Base-by-base conservation (phyloP, 1,284 basidiomycete genomes). In the Schizophyllum commune region DNA sequence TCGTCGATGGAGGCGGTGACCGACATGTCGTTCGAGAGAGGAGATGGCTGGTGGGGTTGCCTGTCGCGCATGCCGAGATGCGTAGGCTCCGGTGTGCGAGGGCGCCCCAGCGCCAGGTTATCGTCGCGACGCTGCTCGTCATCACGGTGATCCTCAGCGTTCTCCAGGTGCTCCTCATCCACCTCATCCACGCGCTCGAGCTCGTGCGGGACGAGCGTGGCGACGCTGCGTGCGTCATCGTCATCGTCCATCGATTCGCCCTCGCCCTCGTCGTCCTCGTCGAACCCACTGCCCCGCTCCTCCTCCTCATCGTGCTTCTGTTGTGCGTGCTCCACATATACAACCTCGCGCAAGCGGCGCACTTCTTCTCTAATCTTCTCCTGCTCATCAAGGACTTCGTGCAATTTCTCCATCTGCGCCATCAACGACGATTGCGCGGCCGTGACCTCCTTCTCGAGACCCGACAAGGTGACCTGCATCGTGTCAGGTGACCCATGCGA, bases 291-390 rank as follows among this genome's bases (percentile, higher is more conserved):
- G 64, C 60, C 4, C 60, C 61, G 6, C 59, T 53, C 52, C 61
- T 57, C 63, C 58, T 27, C 22, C 13, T 58, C 27, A 13, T 52
- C 39, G 33, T 56, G 33, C 53, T 55, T 20, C 15, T 55, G 15
- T 3, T 21, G 53, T 17, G 20, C 7, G 19, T 61, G 65, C 47
- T 68, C 63, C 57, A 58, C 65, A 59, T 87, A 85, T 75, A 94
- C 84, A 68, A 92, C 76, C 59, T 89, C 86, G 15, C 88, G 78
- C 59, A 95, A 77, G 1, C 79, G 76, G 39, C 82, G 77, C 2
- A 99, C 86, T 69, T 99, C 94, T 39, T 80, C 79, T 72, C 91
- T 92, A 71, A 98, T 85, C 8, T 77, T 79, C 62, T 97, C 94
- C 68, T 98, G 94, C 72, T 98, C 94, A 0, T 91, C 82, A 56